A percentile compares a stretch with the other conserved stretches of the same genome.
phyloP scores from a whole-genome alignment of 2,329 filamentous ascomycete species.

The Herpotrichia juniperi region DNA sequence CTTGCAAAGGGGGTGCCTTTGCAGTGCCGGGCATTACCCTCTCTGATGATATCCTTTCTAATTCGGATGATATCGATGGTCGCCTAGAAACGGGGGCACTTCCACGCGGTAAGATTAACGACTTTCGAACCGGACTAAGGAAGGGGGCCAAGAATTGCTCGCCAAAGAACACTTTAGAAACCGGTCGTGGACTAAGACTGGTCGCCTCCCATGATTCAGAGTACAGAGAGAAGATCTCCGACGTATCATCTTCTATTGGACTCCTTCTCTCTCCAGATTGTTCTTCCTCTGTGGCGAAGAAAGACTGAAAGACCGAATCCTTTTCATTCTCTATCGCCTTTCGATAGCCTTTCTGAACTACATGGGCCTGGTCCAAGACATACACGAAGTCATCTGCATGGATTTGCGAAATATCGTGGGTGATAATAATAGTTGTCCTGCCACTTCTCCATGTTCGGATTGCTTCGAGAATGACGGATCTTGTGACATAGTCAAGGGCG shows the following conservation, averaged over 20 bases:
- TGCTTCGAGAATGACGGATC: conserved; percentile 71
- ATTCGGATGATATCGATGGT: conserved; percentile 3
- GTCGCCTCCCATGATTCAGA: conserved; percentile 17
- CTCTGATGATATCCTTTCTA: not conserved
- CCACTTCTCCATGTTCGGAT: conserved; percentile 77
- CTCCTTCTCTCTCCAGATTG: conserved; percentile 4
- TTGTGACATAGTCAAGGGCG: conserved; percentile 77
- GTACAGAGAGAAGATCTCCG: conserved; percentile 25
- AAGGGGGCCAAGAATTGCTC: conserved; percentile 26
- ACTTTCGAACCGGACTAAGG: conserved; percentile 1
- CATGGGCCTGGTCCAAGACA: conserved; percentile 71
- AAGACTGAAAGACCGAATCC: conserved; percentile 55
- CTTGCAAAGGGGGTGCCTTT: not conserved
- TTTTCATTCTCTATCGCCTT: conserved; percentile 57
- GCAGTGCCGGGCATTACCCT: not conserved
- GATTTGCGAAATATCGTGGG: conserved; percentile 85
- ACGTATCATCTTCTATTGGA: conserved; percentile 15
- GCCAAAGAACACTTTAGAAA: conserved; percentile 22
- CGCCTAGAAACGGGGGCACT: not conserved
- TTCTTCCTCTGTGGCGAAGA: conserved; percentile 20
- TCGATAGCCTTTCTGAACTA: conserved; percentile 73
- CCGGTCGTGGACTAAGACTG: conserved; percentile 10
- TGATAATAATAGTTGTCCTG: conserved; percentile 92
- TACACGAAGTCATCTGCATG: conserved; percentile 76
- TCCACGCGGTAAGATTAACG: not conserved